A percentile compares a stretch with the other conserved stretches of the same genome.
phyloP scores from a whole-genome alignment of 1,284 basidiomycete species.

The Clitocybe nebularis region DNA sequence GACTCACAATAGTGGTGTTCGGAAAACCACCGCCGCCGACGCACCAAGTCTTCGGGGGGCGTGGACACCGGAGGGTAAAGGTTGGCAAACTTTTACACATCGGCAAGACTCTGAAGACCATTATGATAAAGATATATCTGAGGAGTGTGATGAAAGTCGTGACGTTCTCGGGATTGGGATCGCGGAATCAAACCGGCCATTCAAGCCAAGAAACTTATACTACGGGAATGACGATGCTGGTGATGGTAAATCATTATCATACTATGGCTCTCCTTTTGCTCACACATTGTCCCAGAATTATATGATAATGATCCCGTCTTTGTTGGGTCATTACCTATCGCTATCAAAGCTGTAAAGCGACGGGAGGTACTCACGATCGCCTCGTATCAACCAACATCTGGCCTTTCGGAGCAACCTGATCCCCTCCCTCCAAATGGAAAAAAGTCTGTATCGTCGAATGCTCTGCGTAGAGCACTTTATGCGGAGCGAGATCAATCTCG shows the following conservation, averaged over 20 bases:
- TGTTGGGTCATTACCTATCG: constrained; percentile 57
- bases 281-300: constrained; percentile 2
- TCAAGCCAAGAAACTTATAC: constrained; percentile 10
- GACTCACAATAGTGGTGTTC: constrained; percentile 50
- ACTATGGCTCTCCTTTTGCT: not conserved
- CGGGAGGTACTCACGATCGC: constrained; percentile 39
- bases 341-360: constrained; percentile 42
- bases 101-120: constrained; percentile 34
- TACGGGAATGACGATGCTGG: constrained; percentile 7
- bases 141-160: constrained; percentile 38
- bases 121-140: constrained; percentile 36
- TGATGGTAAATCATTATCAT: constrained; percentile 11
- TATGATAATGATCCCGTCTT: constrained; percentile 19
- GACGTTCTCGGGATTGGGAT: not conserved
- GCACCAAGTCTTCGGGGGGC: constrained; percentile 66
- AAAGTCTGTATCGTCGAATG: constrained; percentile 35
- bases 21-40: constrained; percentile 61
- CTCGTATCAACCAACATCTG: constrained; percentile 52
- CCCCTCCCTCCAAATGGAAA: constrained; percentile 21
- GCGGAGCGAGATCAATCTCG: constrained; percentile 62
- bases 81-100: constrained; percentile 60
- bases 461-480: constrained; percentile 57
- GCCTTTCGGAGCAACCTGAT: constrained; percentile 33
- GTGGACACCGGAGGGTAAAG: constrained; percentile 61
- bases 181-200: constrained; percentile 5